These are phyloP conservation scores for Diospyros lotus DNA, from an alignment of 148 eudicot genomes.

Conservation along the genomic window DNA sequence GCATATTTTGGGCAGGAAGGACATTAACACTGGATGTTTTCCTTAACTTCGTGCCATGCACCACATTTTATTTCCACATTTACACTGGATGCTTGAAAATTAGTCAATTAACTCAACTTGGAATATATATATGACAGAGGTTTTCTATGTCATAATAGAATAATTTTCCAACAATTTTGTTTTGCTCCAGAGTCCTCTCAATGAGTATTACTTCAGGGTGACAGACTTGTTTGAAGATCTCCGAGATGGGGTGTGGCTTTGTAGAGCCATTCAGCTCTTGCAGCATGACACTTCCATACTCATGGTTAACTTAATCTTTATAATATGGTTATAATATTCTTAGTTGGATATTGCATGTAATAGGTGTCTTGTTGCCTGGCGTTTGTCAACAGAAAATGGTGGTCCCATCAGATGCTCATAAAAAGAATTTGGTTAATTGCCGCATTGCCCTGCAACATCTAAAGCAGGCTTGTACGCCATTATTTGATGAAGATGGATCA, in stretches of 20 bases:
- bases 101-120: background rate
- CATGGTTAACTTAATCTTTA: constrained; percentile 40
- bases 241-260: constrained; percentile 81
- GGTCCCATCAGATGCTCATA: constrained; percentile 69
- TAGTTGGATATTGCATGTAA: background rate
- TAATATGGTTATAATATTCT: background rate
- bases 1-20: too few species aligned
- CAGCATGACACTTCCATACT: constrained; percentile 70
- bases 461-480: constrained; percentile 60
- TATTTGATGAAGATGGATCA: constrained; percentile 72
- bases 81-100: background rate
- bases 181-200: constrained; percentile 60
- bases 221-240: constrained; percentile 72
- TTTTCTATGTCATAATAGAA: background rate
- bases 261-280: constrained; percentile 84
- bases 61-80: too few species aligned
- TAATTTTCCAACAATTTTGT: constrained; percentile 13
- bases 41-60: too few species aligned
- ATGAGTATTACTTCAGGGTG: constrained; percentile 73
- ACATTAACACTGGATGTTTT: too few species aligned
- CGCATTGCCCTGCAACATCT: constrained; percentile 67
- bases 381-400: constrained; percentile 64
- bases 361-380: background rate
- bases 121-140: background rate
- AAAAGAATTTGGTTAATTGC: constrained; percentile 73